phyloP scores from a whole-genome alignment of 1,139 yeast species.

The Nakaseomyces delphensis region DNA sequence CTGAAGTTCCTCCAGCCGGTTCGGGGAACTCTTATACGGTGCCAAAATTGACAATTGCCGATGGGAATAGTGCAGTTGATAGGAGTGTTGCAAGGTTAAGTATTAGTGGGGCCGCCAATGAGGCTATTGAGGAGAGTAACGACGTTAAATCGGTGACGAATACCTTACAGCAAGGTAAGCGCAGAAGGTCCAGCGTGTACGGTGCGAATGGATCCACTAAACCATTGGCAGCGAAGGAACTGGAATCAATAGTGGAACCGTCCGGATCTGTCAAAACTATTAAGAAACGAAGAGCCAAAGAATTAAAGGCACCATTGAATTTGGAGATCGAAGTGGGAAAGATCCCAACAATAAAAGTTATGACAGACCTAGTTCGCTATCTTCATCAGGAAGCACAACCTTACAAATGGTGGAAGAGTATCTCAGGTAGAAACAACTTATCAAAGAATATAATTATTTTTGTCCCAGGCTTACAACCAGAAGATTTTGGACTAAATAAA shows the following conservation, averaged over 20 bases:
- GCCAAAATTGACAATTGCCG: background rate
- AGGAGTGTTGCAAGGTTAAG: slow-evolving; percentile 23
- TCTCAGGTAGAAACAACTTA: slow-evolving; percentile 23
- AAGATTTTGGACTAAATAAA: slow-evolving; percentile 33
- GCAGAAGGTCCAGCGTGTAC: slow-evolving; percentile 33
- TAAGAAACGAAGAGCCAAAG: slow-evolving; percentile 4
- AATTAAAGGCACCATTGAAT: background rate
- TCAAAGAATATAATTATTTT: slow-evolving; percentile 51
- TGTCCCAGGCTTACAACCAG: slow-evolving; percentile 56
- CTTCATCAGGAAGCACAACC: background rate
- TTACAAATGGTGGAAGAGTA: background rate
- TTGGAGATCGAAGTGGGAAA: background rate
- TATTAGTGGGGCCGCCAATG: slow-evolving; percentile 18
- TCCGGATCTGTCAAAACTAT: background rate
- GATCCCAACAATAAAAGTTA: background rate
- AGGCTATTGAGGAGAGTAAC: slow-evolving; percentile 5
- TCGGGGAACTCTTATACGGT: background rate
- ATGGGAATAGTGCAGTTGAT: background rate
- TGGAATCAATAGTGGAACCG: background rate
- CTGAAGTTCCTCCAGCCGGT: background rate
- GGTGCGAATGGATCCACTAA: slow-evolving; percentile 12
- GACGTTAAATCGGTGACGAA: slow-evolving; percentile 3
- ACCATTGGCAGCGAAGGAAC: slow-evolving; percentile 9
- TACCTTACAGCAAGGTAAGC: slow-evolving; percentile 16
- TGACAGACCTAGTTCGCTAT: background rate